Evolutionary conservation across 176 grass and related monocot genomes (phyloP).

Genomic region (Aegilops sharonensis): DNA sequence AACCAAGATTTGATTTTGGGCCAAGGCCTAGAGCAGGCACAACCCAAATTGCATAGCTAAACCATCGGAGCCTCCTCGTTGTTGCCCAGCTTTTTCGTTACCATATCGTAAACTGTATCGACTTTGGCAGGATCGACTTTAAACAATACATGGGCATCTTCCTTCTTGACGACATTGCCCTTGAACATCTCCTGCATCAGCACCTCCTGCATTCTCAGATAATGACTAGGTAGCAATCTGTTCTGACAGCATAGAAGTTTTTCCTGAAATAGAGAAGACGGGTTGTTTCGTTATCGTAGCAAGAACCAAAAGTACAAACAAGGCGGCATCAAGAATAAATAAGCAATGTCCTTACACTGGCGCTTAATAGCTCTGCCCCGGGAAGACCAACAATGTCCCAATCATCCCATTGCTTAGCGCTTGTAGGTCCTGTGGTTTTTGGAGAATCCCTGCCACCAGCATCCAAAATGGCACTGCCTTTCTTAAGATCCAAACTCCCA

Average conservation of each 20-base stretch:
- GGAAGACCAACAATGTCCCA: conserved; percentile 93
- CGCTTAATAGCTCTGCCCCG: conserved; percentile 80
- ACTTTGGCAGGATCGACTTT: conserved; percentile 86
- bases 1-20: background rate
- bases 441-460: conserved; percentile 58
- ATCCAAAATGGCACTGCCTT: conserved; percentile 54
- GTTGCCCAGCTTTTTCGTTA: conserved; percentile 81
- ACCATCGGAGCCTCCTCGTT: conserved; percentile 49
- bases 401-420: conserved; percentile 67
- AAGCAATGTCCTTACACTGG: conserved; percentile 52
- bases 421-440: conserved; percentile 39
- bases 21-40: background rate
- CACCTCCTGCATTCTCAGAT: conserved; percentile 85
- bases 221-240: conserved; percentile 76
- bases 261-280: conserved; percentile 55
- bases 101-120: conserved; percentile 83
- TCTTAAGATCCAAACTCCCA: conserved; percentile 73
- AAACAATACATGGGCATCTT: conserved; percentile 78
- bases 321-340: background rate
- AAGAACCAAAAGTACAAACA: conserved; percentile 1
- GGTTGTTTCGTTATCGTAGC: background rate
- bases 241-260: conserved; percentile 74
- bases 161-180: conserved; percentile 75
- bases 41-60: conserved; percentile 26
- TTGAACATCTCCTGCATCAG: conserved; percentile 86